Conservation (phyloP, 164 flowering plant genomes). For the Aristolochia fimbriata region DNA sequence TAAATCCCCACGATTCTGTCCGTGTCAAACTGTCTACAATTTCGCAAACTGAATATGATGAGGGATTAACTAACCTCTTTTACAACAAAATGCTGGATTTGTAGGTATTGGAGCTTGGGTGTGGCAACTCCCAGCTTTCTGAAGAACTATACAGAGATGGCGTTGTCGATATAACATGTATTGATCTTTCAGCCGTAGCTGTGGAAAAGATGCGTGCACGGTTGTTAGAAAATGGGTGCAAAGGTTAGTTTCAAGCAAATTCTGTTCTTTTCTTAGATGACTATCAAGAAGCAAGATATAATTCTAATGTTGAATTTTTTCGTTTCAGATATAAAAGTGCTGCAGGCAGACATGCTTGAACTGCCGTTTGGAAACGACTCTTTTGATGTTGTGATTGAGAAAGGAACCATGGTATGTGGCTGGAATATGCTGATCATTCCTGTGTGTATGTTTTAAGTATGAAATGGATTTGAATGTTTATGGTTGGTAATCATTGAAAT, state of each 20-base stretch:
- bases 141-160: slow-evolving; percentile 76
- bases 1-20: slow-evolving; percentile 11
- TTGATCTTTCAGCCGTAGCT: slow-evolving; percentile 76
- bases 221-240: slow-evolving; percentile 37
- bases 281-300: background rate
- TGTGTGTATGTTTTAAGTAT: background rate
- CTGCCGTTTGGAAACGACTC: slow-evolving; percentile 60
- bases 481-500: slow-evolving; percentile 10
- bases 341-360: slow-evolving; percentile 89
- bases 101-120: slow-evolving; percentile 89
- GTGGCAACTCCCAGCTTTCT: slow-evolving; percentile 79
- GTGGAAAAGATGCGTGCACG: slow-evolving; percentile 70
- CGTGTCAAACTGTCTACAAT: background rate
- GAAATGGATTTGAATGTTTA: background rate
- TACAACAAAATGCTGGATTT: background rate
- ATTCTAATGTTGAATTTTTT: background rate
- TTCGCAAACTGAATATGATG: too few relatives aligned
- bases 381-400: slow-evolving; percentile 92
- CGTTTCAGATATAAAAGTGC: slow-evolving; percentile 58
- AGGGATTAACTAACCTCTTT: too few relatives aligned
- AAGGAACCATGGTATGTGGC: slow-evolving; percentile 92
- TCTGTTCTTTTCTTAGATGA: too few relatives aligned
- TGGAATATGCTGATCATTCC: background rate
- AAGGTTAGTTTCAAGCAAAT: slow-evolving; percentile 31
- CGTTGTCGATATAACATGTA: slow-evolving; percentile 65